Evolutionary conservation across 2,329 filamentous ascomycete genomes (phyloP).

Genomic region (Metarhizium brunneum): DNA sequence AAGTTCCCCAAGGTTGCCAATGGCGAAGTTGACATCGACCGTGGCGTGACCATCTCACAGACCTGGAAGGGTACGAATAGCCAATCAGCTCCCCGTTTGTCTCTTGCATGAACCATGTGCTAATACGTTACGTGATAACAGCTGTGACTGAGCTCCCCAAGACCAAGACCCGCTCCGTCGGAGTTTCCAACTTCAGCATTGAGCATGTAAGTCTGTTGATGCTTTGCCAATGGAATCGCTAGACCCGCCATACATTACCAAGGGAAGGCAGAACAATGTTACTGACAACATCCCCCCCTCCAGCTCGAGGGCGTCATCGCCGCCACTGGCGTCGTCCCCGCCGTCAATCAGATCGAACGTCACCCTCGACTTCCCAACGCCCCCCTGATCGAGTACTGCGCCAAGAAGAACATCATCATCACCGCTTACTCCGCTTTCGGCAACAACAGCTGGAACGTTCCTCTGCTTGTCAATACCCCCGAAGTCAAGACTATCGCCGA

Average conservation of each 20-base stretch:
- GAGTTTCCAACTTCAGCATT: slow-evolving; percentile 66
- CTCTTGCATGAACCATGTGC: not conserved
- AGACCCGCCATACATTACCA: not conserved
- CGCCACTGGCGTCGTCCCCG: slow-evolving; percentile 46
- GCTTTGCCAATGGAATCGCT: not conserved
- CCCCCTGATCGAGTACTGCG: slow-evolving; percentile 49
- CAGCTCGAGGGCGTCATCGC: slow-evolving; percentile 45
- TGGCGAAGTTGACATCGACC: slow-evolving; percentile 31
- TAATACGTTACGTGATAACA: slow-evolving; percentile 5
- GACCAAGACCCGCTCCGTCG: slow-evolving; percentile 55
- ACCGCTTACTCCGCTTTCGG: slow-evolving; percentile 55
- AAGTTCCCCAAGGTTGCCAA: slow-evolving; percentile 36
- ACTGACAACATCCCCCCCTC: not conserved
- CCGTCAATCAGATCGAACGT: slow-evolving; percentile 61
- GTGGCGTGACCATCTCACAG: slow-evolving; percentile 28
- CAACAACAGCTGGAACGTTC: slow-evolving; percentile 32
- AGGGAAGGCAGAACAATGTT: not conserved
- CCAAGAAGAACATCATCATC: slow-evolving; percentile 53
- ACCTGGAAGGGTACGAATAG: slow-evolving; percentile 32
- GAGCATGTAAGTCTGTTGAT: slow-evolving; percentile 27
- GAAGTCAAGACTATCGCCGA: slow-evolving; percentile 48
- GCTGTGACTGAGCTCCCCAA: slow-evolving; percentile 48
- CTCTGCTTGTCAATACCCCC: slow-evolving; percentile 49
- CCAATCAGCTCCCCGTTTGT: not conserved
- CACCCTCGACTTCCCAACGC: slow-evolving; percentile 53